These are phyloP conservation scores for Tylopilus subfusipes DNA, from an alignment of 768 basidiomycete genomes.

Conservation along the genomic window DNA sequence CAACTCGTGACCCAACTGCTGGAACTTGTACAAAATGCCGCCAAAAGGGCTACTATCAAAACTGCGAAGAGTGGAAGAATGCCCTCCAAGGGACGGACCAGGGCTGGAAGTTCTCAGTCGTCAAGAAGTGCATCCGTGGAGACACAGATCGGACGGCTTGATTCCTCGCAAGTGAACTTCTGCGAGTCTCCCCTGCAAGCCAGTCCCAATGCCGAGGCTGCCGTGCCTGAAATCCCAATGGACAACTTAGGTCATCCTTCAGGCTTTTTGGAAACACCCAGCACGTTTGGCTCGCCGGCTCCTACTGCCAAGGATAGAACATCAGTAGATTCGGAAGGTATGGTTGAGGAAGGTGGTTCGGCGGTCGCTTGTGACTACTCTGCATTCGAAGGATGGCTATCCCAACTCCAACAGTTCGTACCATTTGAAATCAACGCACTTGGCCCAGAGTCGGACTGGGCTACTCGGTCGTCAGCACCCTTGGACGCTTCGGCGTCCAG, in stretches of 20 bases:
- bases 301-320: constrained; percentile 8
- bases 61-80: constrained; percentile 21
- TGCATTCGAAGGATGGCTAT: constrained; percentile 50
- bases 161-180: not conserved
- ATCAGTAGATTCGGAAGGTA: constrained; percentile 6
- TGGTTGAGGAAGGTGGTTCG: constrained; percentile 7
- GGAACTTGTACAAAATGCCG: constrained; percentile 55
- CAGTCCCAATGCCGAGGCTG: not conserved
- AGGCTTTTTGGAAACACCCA: constrained; percentile 34
- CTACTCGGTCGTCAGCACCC: not conserved
- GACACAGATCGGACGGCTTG: not conserved
- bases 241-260: constrained; percentile 37
- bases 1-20: constrained; percentile 61
- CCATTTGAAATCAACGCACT: constrained; percentile 14
- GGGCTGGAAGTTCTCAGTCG: constrained; percentile 31
- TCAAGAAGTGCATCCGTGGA: constrained; percentile 29
- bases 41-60: constrained; percentile 57
- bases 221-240: not conserved
- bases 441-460: constrained; percentile 11
- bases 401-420: constrained; percentile 46
- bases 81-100: constrained; percentile 23
- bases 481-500: constrained; percentile 1
- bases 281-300: not conserved
- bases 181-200: not conserved
- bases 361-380: constrained; percentile 33